Conservation (phyloP, 2,329 filamentous ascomycete genomes). For the Neopestalotiopsis rosae region DNA sequence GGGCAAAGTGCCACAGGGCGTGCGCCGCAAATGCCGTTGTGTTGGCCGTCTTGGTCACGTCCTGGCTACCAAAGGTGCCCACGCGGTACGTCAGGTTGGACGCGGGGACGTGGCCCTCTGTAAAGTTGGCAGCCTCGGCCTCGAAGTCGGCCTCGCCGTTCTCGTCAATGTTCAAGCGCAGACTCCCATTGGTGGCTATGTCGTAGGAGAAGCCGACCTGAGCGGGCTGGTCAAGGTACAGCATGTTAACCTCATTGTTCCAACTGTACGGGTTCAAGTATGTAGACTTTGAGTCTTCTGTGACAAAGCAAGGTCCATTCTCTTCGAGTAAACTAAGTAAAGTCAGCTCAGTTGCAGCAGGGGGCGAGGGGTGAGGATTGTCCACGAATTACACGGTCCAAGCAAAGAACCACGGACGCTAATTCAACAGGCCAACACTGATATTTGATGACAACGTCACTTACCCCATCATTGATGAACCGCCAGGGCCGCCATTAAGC, state of each 20-base stretch:
- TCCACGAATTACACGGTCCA: background rate
- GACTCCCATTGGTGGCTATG: conserved; percentile 58
- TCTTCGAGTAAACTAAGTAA: conserved; percentile 46
- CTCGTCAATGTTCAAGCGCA: conserved; percentile 43
- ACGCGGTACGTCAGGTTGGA: conserved; percentile 43
- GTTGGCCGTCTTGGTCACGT: conserved; percentile 49
- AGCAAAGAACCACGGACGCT: background rate
- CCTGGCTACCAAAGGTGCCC: conserved; percentile 62
- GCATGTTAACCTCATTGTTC: conserved; percentile 62
- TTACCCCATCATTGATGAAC: conserved; percentile 55
- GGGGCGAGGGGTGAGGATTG: too few relatives aligned
- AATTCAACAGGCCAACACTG: too few relatives aligned
- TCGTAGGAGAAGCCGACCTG: conserved; percentile 69
- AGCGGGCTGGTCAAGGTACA: conserved; percentile 60
- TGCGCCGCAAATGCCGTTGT: conserved; percentile 55
- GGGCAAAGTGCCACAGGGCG: conserved; percentile 66
- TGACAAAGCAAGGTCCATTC: conserved; percentile 53
- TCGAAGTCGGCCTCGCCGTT: conserved; percentile 16
- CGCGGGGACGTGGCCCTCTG: conserved; percentile 40
- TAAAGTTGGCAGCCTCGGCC: conserved; percentile 36
- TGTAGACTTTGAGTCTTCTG: conserved; percentile 52
- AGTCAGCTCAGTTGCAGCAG: background rate
- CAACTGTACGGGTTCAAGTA: conserved; percentile 62
- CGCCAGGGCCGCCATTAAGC: conserved; percentile 65
- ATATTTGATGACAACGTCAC: background rate